These are phyloP conservation scores for Zelonia costaricensis DNA, from an alignment of 208 protist species.

Conservation along the genomic window DNA sequence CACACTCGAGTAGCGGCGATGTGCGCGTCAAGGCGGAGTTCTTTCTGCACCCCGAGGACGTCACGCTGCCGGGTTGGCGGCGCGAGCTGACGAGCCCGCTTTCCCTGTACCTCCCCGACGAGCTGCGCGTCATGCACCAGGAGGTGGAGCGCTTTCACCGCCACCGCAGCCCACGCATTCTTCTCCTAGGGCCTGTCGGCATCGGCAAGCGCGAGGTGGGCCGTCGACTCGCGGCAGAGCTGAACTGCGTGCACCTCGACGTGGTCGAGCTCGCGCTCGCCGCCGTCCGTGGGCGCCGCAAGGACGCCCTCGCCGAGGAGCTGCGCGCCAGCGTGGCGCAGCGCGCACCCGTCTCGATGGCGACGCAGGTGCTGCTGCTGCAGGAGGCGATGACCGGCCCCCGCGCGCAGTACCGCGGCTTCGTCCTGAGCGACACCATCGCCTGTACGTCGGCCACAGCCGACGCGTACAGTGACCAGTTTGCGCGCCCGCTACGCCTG, in stretches of 20 bases:
- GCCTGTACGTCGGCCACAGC: slow-evolving; percentile 11
- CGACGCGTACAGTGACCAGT: slow-evolving; percentile 37
- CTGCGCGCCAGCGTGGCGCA: slow-evolving; percentile 33
- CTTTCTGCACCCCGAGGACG: slow-evolving; percentile 30
- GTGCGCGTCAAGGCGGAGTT: slow-evolving; percentile 19
- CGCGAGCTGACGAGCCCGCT: slow-evolving; percentile 49
- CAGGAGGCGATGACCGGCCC: slow-evolving; percentile 33
- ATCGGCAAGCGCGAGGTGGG: slow-evolving; percentile 64
- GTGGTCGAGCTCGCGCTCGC: slow-evolving; percentile 55
- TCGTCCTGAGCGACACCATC: slow-evolving; percentile 79
- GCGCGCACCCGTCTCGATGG: slow-evolving; percentile 40
- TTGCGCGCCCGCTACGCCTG: slow-evolving; percentile 29
- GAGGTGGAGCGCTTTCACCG: slow-evolving; percentile 38
- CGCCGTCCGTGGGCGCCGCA: background rate
- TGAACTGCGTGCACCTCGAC: slow-evolving; percentile 73
- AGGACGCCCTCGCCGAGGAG: slow-evolving; percentile 30
- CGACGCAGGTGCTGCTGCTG: slow-evolving; percentile 55
- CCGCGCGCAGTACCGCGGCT: slow-evolving; percentile 59
- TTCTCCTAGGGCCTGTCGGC: slow-evolving; percentile 47
- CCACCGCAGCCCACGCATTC: slow-evolving; percentile 47
- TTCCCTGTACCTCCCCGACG: slow-evolving; percentile 62
- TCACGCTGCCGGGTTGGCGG: slow-evolving; percentile 24
- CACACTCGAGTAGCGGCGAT: background rate
- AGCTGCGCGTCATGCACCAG: slow-evolving; percentile 49
- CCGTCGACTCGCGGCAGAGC: slow-evolving; percentile 40